Percentiles rank a stretch among this genome's conserved stretches.
Conservation (phyloP, 108 stramenopile species). For the Aurantiochytrium sp. region DNA sequence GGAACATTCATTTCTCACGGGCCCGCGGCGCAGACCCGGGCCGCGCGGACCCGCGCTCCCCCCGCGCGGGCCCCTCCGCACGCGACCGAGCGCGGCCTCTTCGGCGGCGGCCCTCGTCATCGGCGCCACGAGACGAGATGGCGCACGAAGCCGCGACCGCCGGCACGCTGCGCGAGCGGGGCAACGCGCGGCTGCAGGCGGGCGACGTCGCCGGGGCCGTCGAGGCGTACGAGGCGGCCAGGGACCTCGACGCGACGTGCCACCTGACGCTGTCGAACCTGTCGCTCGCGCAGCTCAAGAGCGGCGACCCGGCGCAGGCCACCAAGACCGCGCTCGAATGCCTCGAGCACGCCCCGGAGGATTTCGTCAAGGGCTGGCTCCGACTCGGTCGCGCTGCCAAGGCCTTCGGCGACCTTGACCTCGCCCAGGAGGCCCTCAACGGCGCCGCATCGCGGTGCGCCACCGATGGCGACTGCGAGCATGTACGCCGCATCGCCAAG, state of each 20-base stretch:
- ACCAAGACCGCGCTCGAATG: background rate
- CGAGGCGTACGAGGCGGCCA: background rate
- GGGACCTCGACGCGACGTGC: background rate
- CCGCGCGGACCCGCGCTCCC: too few relatives aligned
- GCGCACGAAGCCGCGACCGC: too few relatives aligned
- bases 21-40: too few relatives aligned
- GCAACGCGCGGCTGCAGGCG: background rate
- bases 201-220: background rate
- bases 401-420: background rate
- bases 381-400: background rate
- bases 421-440: background rate
- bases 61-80: too few relatives aligned
- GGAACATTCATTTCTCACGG: too few relatives aligned
- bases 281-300: background rate
- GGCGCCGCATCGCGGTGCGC: background rate
- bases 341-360: background rate
- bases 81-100: too few relatives aligned
- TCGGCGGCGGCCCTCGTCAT: too few relatives aligned
- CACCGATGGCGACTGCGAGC: background rate
- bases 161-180: background rate
- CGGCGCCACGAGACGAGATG: too few relatives aligned
- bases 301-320: background rate
- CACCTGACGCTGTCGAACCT: conserved; percentile 13
- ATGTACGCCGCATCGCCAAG: background rate
- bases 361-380: background rate